phyloP scores from a whole-genome alignment of 805 yeast species.

The Suhomyces tanzawaensis region DNA sequence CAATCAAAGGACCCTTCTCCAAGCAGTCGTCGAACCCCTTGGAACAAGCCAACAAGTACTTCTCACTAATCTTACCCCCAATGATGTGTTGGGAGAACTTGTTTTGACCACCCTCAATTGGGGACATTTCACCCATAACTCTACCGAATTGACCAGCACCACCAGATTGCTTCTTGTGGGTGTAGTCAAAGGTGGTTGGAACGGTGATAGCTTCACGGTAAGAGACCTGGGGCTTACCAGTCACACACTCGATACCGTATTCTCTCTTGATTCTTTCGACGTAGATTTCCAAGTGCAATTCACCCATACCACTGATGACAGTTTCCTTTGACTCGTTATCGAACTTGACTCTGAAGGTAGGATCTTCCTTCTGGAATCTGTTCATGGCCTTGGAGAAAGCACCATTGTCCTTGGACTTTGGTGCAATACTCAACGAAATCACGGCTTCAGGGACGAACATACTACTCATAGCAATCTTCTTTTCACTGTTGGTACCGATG shows the following conservation, averaged over 20 bases:
- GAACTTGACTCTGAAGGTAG: constrained; percentile 90
- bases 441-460: constrained; percentile 99
- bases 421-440: constrained; percentile 85
- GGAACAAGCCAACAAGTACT: constrained; percentile 88
- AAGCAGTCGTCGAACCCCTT: constrained; percentile 94
- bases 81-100: constrained; percentile 82
- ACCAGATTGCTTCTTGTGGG: constrained; percentile 97
- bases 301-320: constrained; percentile 97
- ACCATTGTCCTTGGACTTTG: constrained; percentile 78
- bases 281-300: constrained; percentile 92
- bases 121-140: constrained; percentile 79
- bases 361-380: constrained; percentile 98
- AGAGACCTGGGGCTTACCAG: constrained; percentile 98
- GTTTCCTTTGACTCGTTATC: constrained; percentile 94
- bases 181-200: constrained; percentile 78
- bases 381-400: constrained; percentile 96
- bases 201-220: constrained; percentile 88
- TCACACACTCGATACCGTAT: constrained; percentile 89
- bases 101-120: constrained; percentile 61
- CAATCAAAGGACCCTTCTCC: constrained; percentile 95
- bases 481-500: constrained; percentile 66
- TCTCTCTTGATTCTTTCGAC: constrained; percentile 98
- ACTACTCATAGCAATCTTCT: constrained; percentile 87
- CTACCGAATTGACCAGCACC: constrained; percentile 99
- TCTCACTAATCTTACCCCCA: constrained; percentile 96